Base-by-base conservation (phyloP, 192 early-diverging fungal species). In the Diversispora epigaea region DNA sequence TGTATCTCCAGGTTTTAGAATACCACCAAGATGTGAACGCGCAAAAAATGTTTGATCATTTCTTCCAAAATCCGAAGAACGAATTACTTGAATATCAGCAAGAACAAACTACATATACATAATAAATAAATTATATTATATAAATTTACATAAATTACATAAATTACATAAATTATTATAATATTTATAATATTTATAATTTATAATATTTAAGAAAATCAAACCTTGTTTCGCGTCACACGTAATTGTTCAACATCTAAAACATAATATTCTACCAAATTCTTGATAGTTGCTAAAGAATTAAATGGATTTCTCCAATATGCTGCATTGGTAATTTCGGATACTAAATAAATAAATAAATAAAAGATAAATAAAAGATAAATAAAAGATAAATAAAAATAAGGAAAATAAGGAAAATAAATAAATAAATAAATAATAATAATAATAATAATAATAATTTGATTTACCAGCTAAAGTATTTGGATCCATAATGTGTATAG, bases 241-340 rank as follows among this genome's bases (percentile, higher is more conserved):
- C 92, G 91, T 46, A 96, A 86, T 15, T 89, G 89, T 74, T 95
- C 90, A 9, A 97, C 91, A 82, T 99, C 96, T 61, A 99, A 82
- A 7, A 99, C 93, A 85, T 97, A 97, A 79, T 93, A 99, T 81
- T 99, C 95, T 68, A 89, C 86, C 79, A 98, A 80, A 46, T 94
- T 89, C 79, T 92, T 92, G 68, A 87, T 84, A 15, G 91, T 89
- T 73, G 90, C 88, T 21, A 99, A 79, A 3, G 94, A 70, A 3
- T 71, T 76, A 80, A 97, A 93, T 54, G 95, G 92, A 10, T 82
- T 80, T 44, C 96, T 90, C 95, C 96, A 99, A 82, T 89, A 99
- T 19, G 84, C 85, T 15, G 81, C 71, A 22, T 88, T 87, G 4
- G 93, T 82, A 45, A 99, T 73, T 71, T 98, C 95, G 12, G 90